These are phyloP conservation scores for Plantago major DNA, from an alignment of 257 asterid genomes.

Conservation along the genomic window DNA sequence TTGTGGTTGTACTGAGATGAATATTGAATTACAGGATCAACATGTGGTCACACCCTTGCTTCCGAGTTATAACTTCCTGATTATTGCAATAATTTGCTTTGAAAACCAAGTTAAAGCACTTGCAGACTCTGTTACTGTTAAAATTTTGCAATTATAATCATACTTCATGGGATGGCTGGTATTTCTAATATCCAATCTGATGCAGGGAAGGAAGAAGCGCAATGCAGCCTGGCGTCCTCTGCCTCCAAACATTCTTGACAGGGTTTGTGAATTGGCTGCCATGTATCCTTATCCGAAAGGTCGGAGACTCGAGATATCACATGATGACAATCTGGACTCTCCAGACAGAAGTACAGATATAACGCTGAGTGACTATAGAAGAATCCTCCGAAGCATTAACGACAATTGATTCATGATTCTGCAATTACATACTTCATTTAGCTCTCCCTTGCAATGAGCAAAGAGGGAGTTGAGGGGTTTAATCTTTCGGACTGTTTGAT, in stretches of 20 bases:
- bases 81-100: too few species aligned
- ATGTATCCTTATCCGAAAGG: conserved; percentile 83
- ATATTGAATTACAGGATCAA: too few species aligned
- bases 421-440: too few species aligned
- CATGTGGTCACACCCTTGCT: too few species aligned
- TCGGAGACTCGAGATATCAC: conserved; percentile 37
- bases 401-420: conserved; percentile 3
- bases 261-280: conserved; percentile 67
- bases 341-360: conserved; percentile 47
- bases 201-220: conserved; percentile 76
- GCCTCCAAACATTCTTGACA: conserved; percentile 68
- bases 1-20: too few species aligned
- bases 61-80: too few species aligned
- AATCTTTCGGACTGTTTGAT: too few species aligned
- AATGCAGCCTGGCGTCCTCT: conserved; percentile 88
- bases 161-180: too few species aligned
- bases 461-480: not conserved
- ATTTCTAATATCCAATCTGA: conserved; percentile 2
- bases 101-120: too few species aligned
- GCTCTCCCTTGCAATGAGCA: too few species aligned
- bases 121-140: not conserved
- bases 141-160: not conserved
- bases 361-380: conserved; percentile 48
- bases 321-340: conserved; percentile 20
- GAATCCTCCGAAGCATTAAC: conserved; percentile 45